Conservation (phyloP, 202 grass and related monocot genomes). For the Setaria viridis region DNA sequence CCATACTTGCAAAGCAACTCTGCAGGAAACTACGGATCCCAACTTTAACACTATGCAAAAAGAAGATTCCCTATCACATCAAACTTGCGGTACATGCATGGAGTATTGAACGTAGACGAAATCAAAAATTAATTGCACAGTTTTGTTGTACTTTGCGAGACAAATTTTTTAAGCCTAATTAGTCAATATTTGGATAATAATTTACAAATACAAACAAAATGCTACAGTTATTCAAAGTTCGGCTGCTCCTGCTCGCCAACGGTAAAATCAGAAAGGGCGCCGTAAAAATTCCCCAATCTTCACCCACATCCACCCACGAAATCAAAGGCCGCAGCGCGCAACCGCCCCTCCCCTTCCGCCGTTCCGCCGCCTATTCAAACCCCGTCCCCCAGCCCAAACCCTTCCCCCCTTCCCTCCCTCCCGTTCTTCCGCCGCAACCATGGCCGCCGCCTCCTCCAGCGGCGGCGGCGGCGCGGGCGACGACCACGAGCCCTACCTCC, state of each 20-base stretch:
- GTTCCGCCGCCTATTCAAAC: constrained; percentile 45
- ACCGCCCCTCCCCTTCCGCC: neutral
- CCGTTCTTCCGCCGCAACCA: neutral
- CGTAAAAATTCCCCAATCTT: constrained; percentile 27
- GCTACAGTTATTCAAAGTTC: too few relatives aligned
- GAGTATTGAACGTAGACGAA: too few relatives aligned
- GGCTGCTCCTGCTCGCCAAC: neutral
- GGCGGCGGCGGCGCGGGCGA: constrained; percentile 1
- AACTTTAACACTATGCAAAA: too few relatives aligned
- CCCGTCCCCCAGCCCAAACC: constrained; percentile 15
- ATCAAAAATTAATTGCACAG: too few relatives aligned
- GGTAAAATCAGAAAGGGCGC: neutral
- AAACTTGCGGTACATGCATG: too few relatives aligned
- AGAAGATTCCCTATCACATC: too few relatives aligned
- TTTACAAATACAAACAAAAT: too few relatives aligned
- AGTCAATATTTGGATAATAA: too few relatives aligned
- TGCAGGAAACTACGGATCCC: too few relatives aligned
- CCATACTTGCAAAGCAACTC: too few relatives aligned
- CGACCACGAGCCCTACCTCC: constrained; percentile 56
- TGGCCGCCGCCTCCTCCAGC: constrained; percentile 31
- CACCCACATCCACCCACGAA: neutral
- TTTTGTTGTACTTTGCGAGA: too few relatives aligned
- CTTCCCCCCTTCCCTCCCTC: constrained; percentile 4
- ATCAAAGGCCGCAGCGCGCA: neutral
- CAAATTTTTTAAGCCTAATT: too few relatives aligned